phyloP scores from a whole-genome alignment of 306 rosid genomes.

The Citrullus colocynthis region DNA sequence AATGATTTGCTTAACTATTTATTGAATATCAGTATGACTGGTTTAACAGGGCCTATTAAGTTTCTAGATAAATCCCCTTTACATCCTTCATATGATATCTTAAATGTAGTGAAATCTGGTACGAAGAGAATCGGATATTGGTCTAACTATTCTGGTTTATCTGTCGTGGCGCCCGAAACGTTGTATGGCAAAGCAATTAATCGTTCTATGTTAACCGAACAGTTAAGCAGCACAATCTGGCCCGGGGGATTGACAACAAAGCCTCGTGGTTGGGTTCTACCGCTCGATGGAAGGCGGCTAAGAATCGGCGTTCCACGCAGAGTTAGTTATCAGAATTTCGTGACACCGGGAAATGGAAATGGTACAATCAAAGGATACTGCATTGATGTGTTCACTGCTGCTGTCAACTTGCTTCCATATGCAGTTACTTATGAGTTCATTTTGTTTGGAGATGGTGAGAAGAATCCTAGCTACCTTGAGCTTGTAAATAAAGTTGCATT shows the following conservation, averaged over 20 bases:
- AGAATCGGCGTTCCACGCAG: conserved; percentile 35
- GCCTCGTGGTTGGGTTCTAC: conserved; percentile 48
- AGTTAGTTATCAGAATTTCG: conserved; percentile 34
- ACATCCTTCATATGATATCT: conserved; percentile 33
- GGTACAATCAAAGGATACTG: conserved; percentile 26
- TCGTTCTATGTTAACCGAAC: conserved; percentile 18
- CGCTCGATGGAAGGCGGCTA: conserved; percentile 23
- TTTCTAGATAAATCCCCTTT: conserved; percentile 23
- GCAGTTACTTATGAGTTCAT: conserved; percentile 27
- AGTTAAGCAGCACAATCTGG: conserved; percentile 21
- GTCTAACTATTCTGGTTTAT: conserved; percentile 30
- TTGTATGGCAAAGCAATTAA: conserved; percentile 9
- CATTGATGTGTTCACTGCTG: conserved; percentile 42
- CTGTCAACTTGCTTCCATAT: conserved; percentile 33
- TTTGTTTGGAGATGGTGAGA: conserved; percentile 33
- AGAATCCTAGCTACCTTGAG: conserved; percentile 34
- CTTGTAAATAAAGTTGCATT: conserved; percentile 19
- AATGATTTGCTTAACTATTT: conserved; percentile 26
- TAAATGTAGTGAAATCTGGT: conserved; percentile 22
- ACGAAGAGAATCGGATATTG: conserved; percentile 30
- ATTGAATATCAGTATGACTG: conserved; percentile 17
- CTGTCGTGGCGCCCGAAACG: conserved; percentile 24
- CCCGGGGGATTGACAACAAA: conserved; percentile 27
- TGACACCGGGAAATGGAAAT: conserved; percentile 17
- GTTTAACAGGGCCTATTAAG: conserved; percentile 32